Percentiles rank a stretch among this genome's conserved stretches.
phyloP scores from a whole-genome alignment of 192 early-diverging fungal species.

The Mortierella antarctica region DNA sequence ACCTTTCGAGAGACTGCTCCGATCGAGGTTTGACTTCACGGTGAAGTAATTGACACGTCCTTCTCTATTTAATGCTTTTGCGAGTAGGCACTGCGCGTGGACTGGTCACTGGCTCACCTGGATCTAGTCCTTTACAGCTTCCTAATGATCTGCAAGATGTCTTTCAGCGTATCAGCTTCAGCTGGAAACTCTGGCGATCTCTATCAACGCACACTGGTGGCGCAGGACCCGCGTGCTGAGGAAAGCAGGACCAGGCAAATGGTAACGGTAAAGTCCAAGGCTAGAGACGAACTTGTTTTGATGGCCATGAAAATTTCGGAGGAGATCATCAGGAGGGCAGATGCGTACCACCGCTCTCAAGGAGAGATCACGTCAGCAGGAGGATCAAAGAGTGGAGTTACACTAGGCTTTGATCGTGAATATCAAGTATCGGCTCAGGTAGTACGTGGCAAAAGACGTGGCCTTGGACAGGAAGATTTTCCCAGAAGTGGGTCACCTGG shows the following conservation, averaged over 20 bases:
- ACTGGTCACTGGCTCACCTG: conserved; percentile 5
- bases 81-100: neutral
- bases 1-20: no score
- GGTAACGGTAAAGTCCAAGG: conserved; percentile 8
- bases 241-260: neutral
- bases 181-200: neutral
- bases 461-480: no score
- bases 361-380: neutral
- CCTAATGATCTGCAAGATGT: conserved; percentile 18
- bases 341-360: neutral
- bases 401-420: no score
- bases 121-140: conserved; percentile 31
- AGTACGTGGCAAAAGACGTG: no score
- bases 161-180: neutral
- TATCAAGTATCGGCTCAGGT: no score
- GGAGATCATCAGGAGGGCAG: conserved; percentile 21
- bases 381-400: neutral
- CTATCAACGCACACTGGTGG: neutral
- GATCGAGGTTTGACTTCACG: no score
- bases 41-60: neutral
- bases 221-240: neutral
- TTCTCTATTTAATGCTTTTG: neutral
- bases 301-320: conserved; percentile 46
- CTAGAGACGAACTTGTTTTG: conserved; percentile 35
- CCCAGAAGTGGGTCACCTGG: no score